phyloP scores from a whole-genome alignment of 805 yeast species.

The Yarrowia sp. region DNA sequence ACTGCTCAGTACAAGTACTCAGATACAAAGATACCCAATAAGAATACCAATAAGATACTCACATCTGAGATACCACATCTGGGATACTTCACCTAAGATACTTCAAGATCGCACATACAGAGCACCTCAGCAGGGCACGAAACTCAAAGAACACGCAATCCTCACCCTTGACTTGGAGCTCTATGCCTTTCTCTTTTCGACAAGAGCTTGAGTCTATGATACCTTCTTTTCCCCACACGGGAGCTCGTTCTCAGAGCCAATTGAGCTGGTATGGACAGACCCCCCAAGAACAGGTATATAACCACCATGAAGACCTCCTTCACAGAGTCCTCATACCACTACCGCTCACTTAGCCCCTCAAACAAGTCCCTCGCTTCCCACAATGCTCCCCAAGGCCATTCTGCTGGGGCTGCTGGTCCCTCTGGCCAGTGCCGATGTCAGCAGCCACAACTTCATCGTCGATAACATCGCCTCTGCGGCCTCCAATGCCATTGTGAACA shows the following conservation, averaged over 20 bases:
- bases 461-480: not conserved
- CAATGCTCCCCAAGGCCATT: conserved; percentile 17
- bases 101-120: not conserved
- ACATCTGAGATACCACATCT: too few relatives aligned
- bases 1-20: too few relatives aligned
- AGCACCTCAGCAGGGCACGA: not conserved
- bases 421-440: conserved; percentile 1
- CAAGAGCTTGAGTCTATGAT: conserved; percentile 22
- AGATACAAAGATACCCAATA: too few relatives aligned
- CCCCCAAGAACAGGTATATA: not conserved
- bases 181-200: not conserved
- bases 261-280: not conserved
- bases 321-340: not conserved
- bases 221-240: conserved; percentile 1
- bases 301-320: not conserved
- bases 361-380: not conserved
- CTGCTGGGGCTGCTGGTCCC: conserved; percentile 6
- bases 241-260: not conserved
- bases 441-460: conserved; percentile 22
- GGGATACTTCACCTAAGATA: too few relatives aligned
- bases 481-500: conserved; percentile 9
- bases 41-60: too few relatives aligned
- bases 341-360: not conserved
- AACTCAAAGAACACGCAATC: conserved; percentile 10
- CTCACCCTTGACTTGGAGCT: not conserved